Conservation (phyloP, 2,329 filamentous ascomycete species). For the Cercospora sp. region DNA sequence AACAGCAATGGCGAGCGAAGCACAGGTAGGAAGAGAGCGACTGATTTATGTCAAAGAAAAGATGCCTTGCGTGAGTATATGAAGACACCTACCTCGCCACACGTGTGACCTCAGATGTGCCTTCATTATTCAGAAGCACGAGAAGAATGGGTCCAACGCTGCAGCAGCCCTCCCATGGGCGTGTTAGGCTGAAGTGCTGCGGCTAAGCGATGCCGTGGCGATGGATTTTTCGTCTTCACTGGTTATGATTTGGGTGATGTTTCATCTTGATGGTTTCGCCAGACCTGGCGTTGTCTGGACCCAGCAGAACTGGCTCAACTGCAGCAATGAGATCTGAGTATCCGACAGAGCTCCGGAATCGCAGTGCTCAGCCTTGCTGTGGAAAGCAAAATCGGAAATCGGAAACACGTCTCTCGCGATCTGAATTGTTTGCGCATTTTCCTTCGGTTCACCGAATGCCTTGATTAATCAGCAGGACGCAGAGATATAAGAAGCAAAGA, state of each 20-base stretch:
- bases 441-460: background rate
- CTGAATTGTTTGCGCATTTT: background rate
- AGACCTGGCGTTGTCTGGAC: background rate
- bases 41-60: background rate
- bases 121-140: background rate
- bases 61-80: background rate
- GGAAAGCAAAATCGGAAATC: background rate
- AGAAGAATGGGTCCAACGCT: background rate
- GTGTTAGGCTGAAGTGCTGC: background rate
- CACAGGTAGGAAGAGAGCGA: background rate
- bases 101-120: background rate
- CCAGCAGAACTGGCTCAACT: background rate
- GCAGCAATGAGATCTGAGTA: background rate
- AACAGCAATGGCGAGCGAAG: background rate
- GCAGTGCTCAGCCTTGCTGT: background rate
- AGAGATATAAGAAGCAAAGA: background rate
- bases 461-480: background rate
- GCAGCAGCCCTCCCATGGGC: background rate
- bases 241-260: conserved; percentile 10
- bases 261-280: conserved; percentile 19
- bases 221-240: background rate
- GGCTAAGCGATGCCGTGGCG: background rate
- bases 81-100: background rate
- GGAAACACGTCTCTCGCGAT: background rate
- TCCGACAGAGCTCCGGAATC: background rate